Evolutionary conservation across 1,139 yeast species (phyloP).

Genomic region (Scheffersomyces parashehatae): DNA sequence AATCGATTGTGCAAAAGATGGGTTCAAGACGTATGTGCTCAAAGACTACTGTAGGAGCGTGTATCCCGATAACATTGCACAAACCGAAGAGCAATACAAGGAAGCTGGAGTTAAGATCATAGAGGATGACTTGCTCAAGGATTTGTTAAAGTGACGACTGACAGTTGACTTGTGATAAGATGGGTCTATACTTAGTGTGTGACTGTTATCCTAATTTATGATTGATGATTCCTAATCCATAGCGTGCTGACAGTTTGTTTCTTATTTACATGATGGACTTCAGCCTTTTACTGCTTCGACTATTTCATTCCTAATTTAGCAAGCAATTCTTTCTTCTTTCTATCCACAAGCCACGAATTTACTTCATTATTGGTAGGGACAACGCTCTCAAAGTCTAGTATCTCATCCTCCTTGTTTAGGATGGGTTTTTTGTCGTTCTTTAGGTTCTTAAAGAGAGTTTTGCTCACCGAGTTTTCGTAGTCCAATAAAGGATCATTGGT

Average conservation of each 20-base stretch:
- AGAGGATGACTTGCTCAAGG: neutral
- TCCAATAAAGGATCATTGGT: slow-evolving; percentile 13
- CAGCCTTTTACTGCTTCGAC: too few species aligned
- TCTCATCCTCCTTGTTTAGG: slow-evolving; percentile 8
- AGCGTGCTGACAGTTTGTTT: too few species aligned
- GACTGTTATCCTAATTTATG: too few species aligned
- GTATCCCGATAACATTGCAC: slow-evolving; percentile 26
- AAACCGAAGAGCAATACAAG: slow-evolving; percentile 30
- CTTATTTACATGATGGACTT: too few species aligned
- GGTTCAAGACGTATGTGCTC: slow-evolving; percentile 65
- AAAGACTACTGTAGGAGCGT: slow-evolving; percentile 48
- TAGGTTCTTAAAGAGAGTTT: slow-evolving; percentile 15
- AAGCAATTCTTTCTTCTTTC: slow-evolving; percentile 44
- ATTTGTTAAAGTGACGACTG: neutral
- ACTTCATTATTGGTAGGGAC: slow-evolving; percentile 45
- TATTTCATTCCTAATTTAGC: slow-evolving; percentile 22
- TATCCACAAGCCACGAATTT: slow-evolving; percentile 47
- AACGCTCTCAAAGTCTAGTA: slow-evolving; percentile 19
- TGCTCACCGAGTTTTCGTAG: slow-evolving; percentile 23
- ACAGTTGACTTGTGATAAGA: too few species aligned
- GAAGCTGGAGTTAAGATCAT: slow-evolving; percentile 25
- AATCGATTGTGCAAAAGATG: slow-evolving; percentile 59
- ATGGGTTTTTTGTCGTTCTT: slow-evolving; percentile 2
- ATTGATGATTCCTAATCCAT: too few species aligned
- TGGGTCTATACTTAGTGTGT: too few species aligned